Evolutionary conservation across 345 rosid genomes (phyloP).

Genomic region (Dipteronia sinensis): DNA sequence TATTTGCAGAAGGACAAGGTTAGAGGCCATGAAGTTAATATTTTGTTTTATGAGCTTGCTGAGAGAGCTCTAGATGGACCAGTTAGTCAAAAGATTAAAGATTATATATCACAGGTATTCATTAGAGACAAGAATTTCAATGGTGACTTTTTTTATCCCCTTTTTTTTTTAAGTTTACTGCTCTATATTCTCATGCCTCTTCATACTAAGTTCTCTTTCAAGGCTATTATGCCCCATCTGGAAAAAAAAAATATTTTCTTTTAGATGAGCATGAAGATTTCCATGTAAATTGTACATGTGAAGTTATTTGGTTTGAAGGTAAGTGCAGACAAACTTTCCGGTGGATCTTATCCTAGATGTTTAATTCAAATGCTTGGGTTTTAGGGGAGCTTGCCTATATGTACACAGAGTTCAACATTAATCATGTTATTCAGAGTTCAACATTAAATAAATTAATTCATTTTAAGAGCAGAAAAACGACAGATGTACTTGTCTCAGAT

Average conservation of each 20-base stretch:
- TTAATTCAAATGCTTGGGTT: background rate
- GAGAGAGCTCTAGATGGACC: slow-evolving; percentile 87
- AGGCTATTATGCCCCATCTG: background rate
- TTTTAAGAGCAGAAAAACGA: background rate
- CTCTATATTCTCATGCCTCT: background rate
- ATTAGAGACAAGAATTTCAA: background rate
- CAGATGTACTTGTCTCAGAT: background rate
- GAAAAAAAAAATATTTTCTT: too few relatives aligned
- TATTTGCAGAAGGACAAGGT: slow-evolving; percentile 88
- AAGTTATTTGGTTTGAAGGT: background rate
- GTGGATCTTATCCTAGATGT: background rate
- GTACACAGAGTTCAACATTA: too few relatives aligned
- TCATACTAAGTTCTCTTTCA: background rate
- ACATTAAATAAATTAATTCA: background rate
- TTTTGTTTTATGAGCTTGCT: slow-evolving; percentile 75
- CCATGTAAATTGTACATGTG: too few relatives aligned
- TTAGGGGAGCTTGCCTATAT: background rate
- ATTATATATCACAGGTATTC: slow-evolving; percentile 75
- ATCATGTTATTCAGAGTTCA: background rate
- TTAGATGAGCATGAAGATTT: too few relatives aligned
- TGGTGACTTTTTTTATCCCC: background rate
- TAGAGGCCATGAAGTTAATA: slow-evolving; percentile 77
- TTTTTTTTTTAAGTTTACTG: background rate
- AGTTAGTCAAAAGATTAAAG: slow-evolving; percentile 59
- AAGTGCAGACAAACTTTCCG: background rate